Evolutionary conservation across 140 eudicot species (phyloP).

Genomic region (Anethum foeniculum): DNA sequence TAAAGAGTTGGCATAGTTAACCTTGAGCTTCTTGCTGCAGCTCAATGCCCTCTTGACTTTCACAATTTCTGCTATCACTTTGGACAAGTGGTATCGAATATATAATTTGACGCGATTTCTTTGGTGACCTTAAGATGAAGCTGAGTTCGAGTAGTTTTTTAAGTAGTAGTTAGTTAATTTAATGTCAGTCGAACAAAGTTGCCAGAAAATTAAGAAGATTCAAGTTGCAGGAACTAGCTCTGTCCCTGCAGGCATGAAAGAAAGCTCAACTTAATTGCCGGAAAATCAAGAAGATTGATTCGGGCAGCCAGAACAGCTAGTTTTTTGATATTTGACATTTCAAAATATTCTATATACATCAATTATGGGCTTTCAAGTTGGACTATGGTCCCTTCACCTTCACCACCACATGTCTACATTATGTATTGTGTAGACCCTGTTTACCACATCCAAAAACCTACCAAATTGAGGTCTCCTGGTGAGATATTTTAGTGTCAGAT

Average conservation of each 20-base stretch:
- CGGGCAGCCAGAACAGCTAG: background rate
- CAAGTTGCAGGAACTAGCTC: background rate
- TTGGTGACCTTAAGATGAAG: background rate
- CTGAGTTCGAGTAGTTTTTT: background rate
- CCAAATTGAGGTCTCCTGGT: background rate
- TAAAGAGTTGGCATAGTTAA: too few relatives aligned
- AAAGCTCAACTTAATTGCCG: background rate
- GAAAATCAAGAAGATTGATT: background rate
- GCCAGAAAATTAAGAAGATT: background rate
- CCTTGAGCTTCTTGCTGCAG: too few relatives aligned
- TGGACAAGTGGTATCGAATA: too few relatives aligned
- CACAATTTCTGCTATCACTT: too few relatives aligned
- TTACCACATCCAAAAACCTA: background rate
- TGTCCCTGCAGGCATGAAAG: background rate
- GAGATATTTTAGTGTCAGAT: background rate
- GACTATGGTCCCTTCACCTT: background rate
- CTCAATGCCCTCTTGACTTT: too few relatives aligned
- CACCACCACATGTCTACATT: background rate
- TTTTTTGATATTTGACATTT: background rate
- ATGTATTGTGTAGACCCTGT: background rate
- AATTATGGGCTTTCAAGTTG: background rate
- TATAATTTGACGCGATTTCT: too few relatives aligned
- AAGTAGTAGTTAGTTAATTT: too few relatives aligned
- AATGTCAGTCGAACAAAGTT: too few relatives aligned
- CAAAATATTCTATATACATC: background rate